phyloP scores from a whole-genome alignment of 768 basidiomycete genomes.

The Naganishia friedmannii region DNA sequence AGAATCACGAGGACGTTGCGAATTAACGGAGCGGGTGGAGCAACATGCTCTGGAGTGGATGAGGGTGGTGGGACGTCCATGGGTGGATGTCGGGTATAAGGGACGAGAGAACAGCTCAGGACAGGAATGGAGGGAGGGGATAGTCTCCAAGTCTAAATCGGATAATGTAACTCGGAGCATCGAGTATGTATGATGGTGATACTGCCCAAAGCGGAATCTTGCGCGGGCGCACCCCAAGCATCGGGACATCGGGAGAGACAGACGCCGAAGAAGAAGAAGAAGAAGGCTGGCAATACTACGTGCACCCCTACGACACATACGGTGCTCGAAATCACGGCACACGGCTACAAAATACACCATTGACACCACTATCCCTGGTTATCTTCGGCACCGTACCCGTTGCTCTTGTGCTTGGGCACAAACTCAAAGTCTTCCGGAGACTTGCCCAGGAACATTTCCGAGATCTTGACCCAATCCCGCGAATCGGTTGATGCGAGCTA shows the following conservation, averaged over 20 bases:
- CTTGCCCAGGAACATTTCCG: constrained; percentile 91
- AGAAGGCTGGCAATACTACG: too few relatives aligned
- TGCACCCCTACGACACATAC: too few relatives aligned
- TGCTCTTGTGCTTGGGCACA: constrained; percentile 91
- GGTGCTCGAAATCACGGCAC: too few relatives aligned
- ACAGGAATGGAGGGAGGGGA: background rate
- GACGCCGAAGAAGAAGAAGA: too few relatives aligned
- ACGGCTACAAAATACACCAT: background rate
- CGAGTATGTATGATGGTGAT: too few relatives aligned
- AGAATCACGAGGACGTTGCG: constrained; percentile 28
- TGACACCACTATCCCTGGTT: constrained; percentile 29
- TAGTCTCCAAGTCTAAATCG: too few relatives aligned
- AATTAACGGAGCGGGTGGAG: background rate
- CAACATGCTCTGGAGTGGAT: background rate
- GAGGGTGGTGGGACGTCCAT: background rate
- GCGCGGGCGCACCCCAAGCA: too few relatives aligned
- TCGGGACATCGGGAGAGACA: too few relatives aligned
- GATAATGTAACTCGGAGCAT: too few relatives aligned
- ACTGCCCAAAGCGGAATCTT: too few relatives aligned
- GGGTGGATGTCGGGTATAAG: background rate
- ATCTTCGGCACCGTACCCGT: constrained; percentile 55
- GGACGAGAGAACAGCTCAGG: background rate
- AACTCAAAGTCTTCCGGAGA: constrained; percentile 79
- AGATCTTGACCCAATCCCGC: constrained; percentile 85
- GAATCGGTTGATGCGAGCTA: constrained; percentile 70